Conservation (phyloP, 768 basidiomycete genomes). For the Kwoniella europaea region DNA sequence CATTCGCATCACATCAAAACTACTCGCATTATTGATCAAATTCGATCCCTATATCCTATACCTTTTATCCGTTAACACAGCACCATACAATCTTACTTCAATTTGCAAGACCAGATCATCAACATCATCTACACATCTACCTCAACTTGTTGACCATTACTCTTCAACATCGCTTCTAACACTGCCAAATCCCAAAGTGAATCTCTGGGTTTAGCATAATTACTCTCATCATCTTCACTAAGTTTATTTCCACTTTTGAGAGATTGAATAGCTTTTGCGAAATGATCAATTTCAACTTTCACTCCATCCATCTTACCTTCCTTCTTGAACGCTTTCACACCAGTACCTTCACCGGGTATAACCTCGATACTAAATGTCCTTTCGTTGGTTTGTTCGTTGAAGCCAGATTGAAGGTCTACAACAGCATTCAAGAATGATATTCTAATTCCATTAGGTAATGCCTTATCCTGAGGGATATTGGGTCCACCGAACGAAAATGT, state of each 20-base stretch:
- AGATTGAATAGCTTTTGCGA: slow-evolving; percentile 65
- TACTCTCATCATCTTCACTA: slow-evolving; percentile 62
- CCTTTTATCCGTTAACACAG: too few relatives aligned
- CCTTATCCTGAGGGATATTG: slow-evolving; percentile 27
- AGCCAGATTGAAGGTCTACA: slow-evolving; percentile 25
- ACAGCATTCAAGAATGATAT: slow-evolving; percentile 47
- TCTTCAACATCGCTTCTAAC: slow-evolving; percentile 76
- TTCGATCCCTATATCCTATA: too few relatives aligned
- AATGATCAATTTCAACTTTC: slow-evolving; percentile 62
- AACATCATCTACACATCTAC: too few relatives aligned
- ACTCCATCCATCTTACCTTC: slow-evolving; percentile 60
- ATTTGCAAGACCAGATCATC: too few relatives aligned
- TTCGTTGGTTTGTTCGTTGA: neutral
- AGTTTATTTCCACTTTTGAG: slow-evolving; percentile 61
- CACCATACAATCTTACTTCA: too few relatives aligned
- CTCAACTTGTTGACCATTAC: slow-evolving; percentile 68
- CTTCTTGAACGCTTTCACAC: slow-evolving; percentile 60
- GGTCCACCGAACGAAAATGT: slow-evolving; percentile 45
- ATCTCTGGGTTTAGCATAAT: slow-evolving; percentile 66
- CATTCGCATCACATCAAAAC: too few relatives aligned
- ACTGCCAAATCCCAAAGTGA: slow-evolving; percentile 77
- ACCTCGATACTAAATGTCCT: slow-evolving; percentile 34
- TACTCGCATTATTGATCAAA: too few relatives aligned
- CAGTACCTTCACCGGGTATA: slow-evolving; percentile 25
- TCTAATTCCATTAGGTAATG: slow-evolving; percentile 24